phyloP scores from a whole-genome alignment of 2,329 filamentous ascomycete species.

The Diaporthe caulivora region DNA sequence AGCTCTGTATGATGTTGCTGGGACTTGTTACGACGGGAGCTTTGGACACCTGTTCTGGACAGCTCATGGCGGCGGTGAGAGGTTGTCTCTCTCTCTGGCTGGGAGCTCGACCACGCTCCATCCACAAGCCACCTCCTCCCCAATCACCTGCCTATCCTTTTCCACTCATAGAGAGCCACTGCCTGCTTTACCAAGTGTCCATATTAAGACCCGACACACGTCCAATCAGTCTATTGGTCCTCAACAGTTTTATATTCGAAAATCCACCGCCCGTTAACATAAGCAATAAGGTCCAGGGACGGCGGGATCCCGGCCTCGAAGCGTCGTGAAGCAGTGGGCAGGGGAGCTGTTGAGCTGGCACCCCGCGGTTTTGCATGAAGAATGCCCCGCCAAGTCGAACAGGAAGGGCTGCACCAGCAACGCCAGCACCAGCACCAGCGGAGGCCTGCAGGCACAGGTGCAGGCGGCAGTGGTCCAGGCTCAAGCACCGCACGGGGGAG shows the following conservation, averaged over 20 bases:
- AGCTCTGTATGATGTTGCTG: neutral
- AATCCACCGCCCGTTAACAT: neutral
- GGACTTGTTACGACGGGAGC: neutral
- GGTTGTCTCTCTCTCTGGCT: constrained; percentile 1
- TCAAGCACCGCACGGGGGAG: constrained; percentile 11
- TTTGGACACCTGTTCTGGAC: neutral
- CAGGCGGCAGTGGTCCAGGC: constrained; percentile 14
- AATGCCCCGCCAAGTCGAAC: constrained; percentile 35
- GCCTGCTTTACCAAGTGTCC: neutral
- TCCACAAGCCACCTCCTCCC: neutral
- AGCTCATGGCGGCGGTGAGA: constrained; percentile 24
- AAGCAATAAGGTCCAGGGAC: neutral
- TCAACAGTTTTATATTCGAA: constrained; percentile 13
- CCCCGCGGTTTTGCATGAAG: constrained; percentile 27
- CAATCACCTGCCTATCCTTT: neutral
- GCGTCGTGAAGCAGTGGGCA: neutral
- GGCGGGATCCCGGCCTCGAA: constrained; percentile 14
- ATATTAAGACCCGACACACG: neutral
- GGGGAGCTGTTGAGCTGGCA: constrained; percentile 24
- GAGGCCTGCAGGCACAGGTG: constrained; percentile 26
- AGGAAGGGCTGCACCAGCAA: constrained; percentile 13
- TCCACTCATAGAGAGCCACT: neutral
- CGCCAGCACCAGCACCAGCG: constrained; percentile 21
- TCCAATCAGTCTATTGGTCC: constrained; percentile 4
- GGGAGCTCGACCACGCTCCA: constrained; percentile 16